Base-by-base conservation (phyloP, 2,329 filamentous ascomycete species). In the Exophiala mesophila region DNA sequence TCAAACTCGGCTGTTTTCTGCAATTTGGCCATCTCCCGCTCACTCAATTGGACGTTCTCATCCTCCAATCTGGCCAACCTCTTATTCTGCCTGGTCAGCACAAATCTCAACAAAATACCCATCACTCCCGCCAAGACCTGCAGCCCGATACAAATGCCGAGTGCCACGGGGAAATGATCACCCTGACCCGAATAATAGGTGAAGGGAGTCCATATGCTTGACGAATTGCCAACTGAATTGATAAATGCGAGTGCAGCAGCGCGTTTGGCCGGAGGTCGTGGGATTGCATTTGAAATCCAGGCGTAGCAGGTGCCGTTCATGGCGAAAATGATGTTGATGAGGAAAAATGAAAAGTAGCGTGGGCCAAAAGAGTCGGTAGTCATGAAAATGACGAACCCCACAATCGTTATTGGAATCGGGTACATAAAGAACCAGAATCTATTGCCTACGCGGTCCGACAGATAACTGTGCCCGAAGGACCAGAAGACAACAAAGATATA, bases 331-430 rank as follows among this genome's bases (percentile, higher is more conserved):
- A 77, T 75, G 49, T 69, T 68, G 63, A 77, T 72, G 28, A 77
- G 60, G 64, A 77, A 77, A 44, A 77, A 62, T 17, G 67, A 68
- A 59, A 77, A 72, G 61, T 78, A 80, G 13, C 71, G 67, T 0
- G 74, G 66, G 0, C 71, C 74, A 41, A 78, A 77, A 20, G 54
- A 54, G 6, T 65, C 55, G 3, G 69, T 71, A 4, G 68, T 68
- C 70, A 77, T 77, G 61, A 76, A 78, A 41, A 78, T 61, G 32
- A 76, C 55, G 43, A 70, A 74, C 5, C 74, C 74, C 18, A 70
- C 49, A 23, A 76, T 70, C 8, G 68, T 68, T 48, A 77, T 59
- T 2, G 68, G 66, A 20, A 76, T 69, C 0, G 74, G 74, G 48
- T 75, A 72, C 21, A 71, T 50, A 57, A 71, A 72, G 63, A 74